Evolutionary conservation across 805 yeast species (phyloP).

Genomic region (Starmerella apis): DNA sequence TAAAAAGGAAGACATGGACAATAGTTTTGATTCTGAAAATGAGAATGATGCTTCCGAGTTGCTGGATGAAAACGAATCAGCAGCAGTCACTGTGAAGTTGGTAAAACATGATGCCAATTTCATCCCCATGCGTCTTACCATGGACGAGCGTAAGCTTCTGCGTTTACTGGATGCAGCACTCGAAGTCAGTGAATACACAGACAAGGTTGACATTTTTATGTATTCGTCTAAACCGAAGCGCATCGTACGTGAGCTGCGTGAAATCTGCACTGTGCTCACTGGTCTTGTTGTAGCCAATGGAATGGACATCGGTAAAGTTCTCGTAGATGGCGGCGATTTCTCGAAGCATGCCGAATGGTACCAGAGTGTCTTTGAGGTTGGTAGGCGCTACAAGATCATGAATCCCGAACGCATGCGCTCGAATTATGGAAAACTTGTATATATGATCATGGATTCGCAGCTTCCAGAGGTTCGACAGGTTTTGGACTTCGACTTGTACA

Average conservation of each 20-base stretch:
- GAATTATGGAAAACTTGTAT: constrained; percentile 66
- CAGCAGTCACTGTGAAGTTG: not conserved
- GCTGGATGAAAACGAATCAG: not conserved
- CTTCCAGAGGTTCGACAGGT: constrained; percentile 57
- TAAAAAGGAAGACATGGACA: constrained; percentile 13
- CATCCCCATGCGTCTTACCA: constrained; percentile 59
- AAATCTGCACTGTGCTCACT: constrained; percentile 66
- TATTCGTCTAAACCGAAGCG: constrained; percentile 59
- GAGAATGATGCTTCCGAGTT: not conserved
- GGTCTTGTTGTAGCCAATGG: constrained; percentile 72
- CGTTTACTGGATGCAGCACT: constrained; percentile 64
- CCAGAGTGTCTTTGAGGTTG: constrained; percentile 60
- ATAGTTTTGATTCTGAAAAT: constrained; percentile 7
- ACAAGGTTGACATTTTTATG: constrained; percentile 59
- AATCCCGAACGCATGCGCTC: constrained; percentile 75
- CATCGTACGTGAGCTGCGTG: constrained; percentile 60
- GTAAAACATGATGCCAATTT: constrained; percentile 37
- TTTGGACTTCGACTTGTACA: constrained; percentile 66
- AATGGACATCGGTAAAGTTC: constrained; percentile 54
- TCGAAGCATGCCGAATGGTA: constrained; percentile 65
- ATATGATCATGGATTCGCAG: constrained; percentile 78
- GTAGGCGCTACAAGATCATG: constrained; percentile 72
- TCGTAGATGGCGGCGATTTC: constrained; percentile 53
- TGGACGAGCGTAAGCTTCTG: constrained; percentile 58
- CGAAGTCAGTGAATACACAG: constrained; percentile 70